A percentile compares a stretch with the other conserved stretches of the same genome.
These are phyloP conservation scores for Phytopythium aichiense DNA, from an alignment of 352 stramenopile species.

Conservation along the genomic window DNA sequence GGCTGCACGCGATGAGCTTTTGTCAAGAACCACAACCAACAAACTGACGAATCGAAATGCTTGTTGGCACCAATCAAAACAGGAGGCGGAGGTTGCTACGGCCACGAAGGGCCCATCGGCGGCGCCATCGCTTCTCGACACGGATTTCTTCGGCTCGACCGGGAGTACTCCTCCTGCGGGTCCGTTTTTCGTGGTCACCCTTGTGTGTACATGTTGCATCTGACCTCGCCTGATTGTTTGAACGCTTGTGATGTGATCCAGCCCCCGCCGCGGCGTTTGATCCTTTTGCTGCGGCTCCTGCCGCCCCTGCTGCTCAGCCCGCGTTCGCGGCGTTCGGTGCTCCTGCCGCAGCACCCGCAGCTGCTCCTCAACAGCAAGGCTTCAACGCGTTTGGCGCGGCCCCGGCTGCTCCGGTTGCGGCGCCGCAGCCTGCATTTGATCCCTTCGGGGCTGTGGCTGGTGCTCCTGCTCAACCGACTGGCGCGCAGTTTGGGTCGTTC, in stretches of 20 bases:
- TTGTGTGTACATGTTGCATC: conserved; percentile 3
- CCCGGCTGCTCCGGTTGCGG: conserved; percentile 14
- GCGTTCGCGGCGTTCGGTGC: conserved; percentile 40
- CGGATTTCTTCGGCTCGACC: conserved; percentile 65
- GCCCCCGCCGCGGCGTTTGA: conserved; percentile 48
- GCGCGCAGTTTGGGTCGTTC: conserved; percentile 39
- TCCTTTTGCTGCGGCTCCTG: conserved; percentile 49
- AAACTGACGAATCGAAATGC: conserved; percentile 4
- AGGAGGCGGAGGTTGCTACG: conserved; percentile 34
- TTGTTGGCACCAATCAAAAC: conserved; percentile 5
- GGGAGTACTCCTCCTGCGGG: conserved; percentile 28
- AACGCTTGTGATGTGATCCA: background rate
- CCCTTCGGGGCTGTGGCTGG: conserved; percentile 43
- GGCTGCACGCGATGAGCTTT: background rate
- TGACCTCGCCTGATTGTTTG: too few relatives aligned
- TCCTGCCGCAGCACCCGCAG: conserved; percentile 15
- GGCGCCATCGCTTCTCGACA: conserved; percentile 66
- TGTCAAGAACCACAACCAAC: background rate
- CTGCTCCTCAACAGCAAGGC: conserved; percentile 23
- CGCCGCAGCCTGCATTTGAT: conserved; percentile 51
- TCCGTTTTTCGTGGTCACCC: conserved; percentile 8
- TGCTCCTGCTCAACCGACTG: conserved; percentile 8
- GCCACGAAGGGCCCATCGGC: conserved; percentile 52
- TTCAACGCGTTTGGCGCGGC: conserved; percentile 56
- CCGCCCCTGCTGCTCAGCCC: conserved; percentile 19